phyloP scores from a whole-genome alignment of 306 rosid species.

The Cucumis cinereus region DNA sequence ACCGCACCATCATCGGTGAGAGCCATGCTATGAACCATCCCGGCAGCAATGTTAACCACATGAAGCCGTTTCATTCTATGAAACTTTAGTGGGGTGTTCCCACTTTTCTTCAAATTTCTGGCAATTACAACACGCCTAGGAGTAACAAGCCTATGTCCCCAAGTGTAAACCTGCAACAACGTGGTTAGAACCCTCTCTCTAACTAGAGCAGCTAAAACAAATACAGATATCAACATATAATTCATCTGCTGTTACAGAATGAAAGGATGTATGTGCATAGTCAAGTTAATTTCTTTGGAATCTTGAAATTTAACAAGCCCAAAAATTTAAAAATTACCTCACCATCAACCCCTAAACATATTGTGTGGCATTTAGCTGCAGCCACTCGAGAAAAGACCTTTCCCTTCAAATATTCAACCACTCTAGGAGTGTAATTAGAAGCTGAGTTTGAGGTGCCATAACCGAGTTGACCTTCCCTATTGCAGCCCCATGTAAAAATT shows the following conservation, averaged over 20 bases:
- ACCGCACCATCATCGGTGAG: conserved; percentile 82
- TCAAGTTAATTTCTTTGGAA: not conserved
- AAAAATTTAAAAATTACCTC: conserved; percentile 48
- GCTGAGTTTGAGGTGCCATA: conserved; percentile 98
- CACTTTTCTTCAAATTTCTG: conserved; percentile 83
- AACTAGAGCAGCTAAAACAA: conserved; percentile 2
- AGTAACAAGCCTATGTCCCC: conserved; percentile 95
- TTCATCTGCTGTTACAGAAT: not conserved
- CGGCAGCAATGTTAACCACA: conserved; percentile 68
- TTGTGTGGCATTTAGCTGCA: conserved; percentile 81
- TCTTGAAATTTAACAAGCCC: not conserved
- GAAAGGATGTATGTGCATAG: not conserved
- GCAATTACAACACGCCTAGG: conserved; percentile 73
- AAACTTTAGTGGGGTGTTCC: conserved; percentile 64
- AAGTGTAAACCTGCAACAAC: conserved; percentile 71
- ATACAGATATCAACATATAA: not conserved
- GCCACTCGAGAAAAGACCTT: conserved; percentile 59
- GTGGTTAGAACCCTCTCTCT: not conserved
- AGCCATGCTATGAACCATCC: conserved; percentile 74
- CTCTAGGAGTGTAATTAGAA: conserved; percentile 77
- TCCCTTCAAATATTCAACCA: conserved; percentile 90
- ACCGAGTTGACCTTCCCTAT: conserved; percentile 93
- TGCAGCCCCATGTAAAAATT: conserved; percentile 93
- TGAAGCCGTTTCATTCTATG: conserved; percentile 69
- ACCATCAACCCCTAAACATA: conserved; percentile 91